phyloP scores from a whole-genome alignment of 805 yeast genomes.

The Ogataea wickerhamii region DNA sequence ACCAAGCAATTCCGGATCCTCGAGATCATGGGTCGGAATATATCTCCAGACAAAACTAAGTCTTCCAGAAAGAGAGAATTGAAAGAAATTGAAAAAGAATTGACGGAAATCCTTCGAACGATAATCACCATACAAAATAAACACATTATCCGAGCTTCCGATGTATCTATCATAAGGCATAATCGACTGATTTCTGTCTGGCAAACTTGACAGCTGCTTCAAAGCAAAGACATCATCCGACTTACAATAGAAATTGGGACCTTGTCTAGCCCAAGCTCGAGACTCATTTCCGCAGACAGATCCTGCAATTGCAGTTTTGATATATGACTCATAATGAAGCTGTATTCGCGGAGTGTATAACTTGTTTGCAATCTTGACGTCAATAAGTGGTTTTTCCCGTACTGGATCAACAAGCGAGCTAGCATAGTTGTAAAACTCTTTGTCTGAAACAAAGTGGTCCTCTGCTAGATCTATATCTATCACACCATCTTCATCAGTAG shows the following conservation, averaged over 20 bases:
- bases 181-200: slow-evolving; percentile 16
- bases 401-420: slow-evolving; percentile 12
- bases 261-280: slow-evolving; percentile 50
- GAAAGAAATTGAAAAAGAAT: slow-evolving; percentile 56
- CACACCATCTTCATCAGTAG: slow-evolving; percentile 29
- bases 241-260: slow-evolving; percentile 52
- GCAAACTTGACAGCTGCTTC: slow-evolving; percentile 44
- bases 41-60: slow-evolving; percentile 76
- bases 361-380: slow-evolving; percentile 45
- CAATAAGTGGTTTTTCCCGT: slow-evolving; percentile 26
- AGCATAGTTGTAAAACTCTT: slow-evolving; percentile 24
- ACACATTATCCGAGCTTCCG: slow-evolving; percentile 38
- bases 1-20: slow-evolving; percentile 32
- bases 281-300: slow-evolving; percentile 23
- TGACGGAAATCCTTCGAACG: slow-evolving; percentile 44
- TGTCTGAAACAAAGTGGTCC: slow-evolving; percentile 20
- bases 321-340: slow-evolving; percentile 57
- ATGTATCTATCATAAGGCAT: slow-evolving; percentile 60
- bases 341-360: slow-evolving; percentile 58
- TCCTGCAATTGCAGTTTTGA: slow-evolving; percentile 30
- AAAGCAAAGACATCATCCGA: slow-evolving; percentile 77
- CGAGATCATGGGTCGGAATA: slow-evolving; percentile 34
- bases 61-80: slow-evolving; percentile 61
- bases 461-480: slow-evolving; percentile 28
- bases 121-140: slow-evolving; percentile 67